Evolutionary conservation across 495 filamentous ascomycete genomes (phyloP).

Genomic region (Tetracladium setigerum): DNA sequence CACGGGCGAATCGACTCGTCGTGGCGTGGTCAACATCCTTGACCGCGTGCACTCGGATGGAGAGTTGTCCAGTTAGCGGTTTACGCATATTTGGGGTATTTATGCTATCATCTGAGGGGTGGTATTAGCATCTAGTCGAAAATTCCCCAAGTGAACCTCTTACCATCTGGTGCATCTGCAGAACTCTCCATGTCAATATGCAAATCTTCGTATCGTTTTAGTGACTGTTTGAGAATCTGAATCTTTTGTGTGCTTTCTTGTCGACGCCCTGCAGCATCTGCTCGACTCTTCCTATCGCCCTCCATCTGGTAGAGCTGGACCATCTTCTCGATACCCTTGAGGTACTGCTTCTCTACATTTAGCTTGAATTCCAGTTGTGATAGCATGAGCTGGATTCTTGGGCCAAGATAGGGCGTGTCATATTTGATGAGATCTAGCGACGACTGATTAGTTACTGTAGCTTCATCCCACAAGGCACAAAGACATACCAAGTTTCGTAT

Average conservation of each 20-base stretch:
- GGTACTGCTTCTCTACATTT: slow-evolving; percentile 98
- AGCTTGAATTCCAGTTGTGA: slow-evolving; percentile 98
- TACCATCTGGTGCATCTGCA: slow-evolving; percentile 78
- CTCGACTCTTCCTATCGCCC: slow-evolving; percentile 91
- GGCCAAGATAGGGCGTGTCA: slow-evolving; percentile 90
- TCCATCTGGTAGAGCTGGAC: slow-evolving; percentile 95
- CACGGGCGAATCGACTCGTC: slow-evolving; percentile 75
- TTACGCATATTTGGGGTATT: slow-evolving; percentile 92
- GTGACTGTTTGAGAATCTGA: slow-evolving; percentile 85
- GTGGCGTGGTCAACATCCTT: slow-evolving; percentile 93
- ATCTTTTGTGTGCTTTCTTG: slow-evolving; percentile 98
- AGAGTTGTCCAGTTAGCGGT: slow-evolving; percentile 82
- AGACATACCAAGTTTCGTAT: slow-evolving; percentile 84
- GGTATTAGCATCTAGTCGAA: slow-evolving; percentile 10
- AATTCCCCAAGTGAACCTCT: slow-evolving; percentile 9
- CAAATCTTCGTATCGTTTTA: slow-evolving; percentile 95
- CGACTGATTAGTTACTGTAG: slow-evolving; percentile 1
- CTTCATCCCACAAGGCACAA: background rate
- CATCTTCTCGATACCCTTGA: slow-evolving; percentile 99
- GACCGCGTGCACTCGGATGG: slow-evolving; percentile 78
- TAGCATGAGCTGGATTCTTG: slow-evolving; percentile 97
- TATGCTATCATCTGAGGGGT: slow-evolving; percentile 78
- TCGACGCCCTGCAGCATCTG: slow-evolving; percentile 80
- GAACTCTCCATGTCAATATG: slow-evolving; percentile 85
- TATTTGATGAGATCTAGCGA: slow-evolving; percentile 91